These are phyloP conservation scores for Botrytis cinerea DNA, from an alignment of 2,329 filamentous ascomycete genomes.

Conservation along the genomic window DNA sequence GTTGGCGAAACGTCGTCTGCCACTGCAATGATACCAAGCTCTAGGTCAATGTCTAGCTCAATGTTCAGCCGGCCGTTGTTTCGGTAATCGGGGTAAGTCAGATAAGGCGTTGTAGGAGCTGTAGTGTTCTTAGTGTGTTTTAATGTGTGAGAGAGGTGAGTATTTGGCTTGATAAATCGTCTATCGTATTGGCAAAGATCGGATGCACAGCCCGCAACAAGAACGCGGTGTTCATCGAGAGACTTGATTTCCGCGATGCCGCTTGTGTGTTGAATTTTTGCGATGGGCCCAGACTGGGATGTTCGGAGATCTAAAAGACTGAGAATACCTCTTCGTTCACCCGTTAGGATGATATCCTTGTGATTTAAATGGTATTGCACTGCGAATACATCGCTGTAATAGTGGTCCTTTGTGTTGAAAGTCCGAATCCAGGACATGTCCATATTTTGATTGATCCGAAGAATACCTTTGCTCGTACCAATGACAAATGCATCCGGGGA, in stretches of 20 bases:
- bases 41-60: conserved; percentile 54
- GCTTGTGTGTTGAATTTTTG: conserved; percentile 43
- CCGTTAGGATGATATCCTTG: conserved; percentile 52
- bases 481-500: conserved; percentile 17
- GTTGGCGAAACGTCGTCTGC: conserved; percentile 31
- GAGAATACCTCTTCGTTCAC: conserved; percentile 49
- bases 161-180: conserved; percentile 45
- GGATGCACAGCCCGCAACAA: conserved; percentile 54
- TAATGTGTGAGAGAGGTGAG: conserved; percentile 19
- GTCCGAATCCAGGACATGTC: conserved; percentile 10
- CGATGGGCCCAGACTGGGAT: conserved; percentile 32
- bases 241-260: conserved; percentile 53
- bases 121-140: conserved; percentile 2
- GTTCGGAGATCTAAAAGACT: conserved; percentile 41
- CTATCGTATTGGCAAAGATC: conserved; percentile 59
- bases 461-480: conserved; percentile 20
- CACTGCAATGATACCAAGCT: conserved; percentile 54
- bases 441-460: conserved; percentile 15
- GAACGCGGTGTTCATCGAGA: conserved; percentile 51
- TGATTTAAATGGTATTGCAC: conserved; percentile 51
- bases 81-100: conserved; percentile 52
- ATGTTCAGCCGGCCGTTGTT: conserved; percentile 53
- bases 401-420: background rate
- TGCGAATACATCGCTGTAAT: conserved; percentile 48
- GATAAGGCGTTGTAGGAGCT: conserved; percentile 43